Evolutionary conservation across 2,329 filamentous ascomycete genomes (phyloP), one percentile per base, ranked within the genome.

Genomic region (Pochonia chlamydosporia): DNA sequence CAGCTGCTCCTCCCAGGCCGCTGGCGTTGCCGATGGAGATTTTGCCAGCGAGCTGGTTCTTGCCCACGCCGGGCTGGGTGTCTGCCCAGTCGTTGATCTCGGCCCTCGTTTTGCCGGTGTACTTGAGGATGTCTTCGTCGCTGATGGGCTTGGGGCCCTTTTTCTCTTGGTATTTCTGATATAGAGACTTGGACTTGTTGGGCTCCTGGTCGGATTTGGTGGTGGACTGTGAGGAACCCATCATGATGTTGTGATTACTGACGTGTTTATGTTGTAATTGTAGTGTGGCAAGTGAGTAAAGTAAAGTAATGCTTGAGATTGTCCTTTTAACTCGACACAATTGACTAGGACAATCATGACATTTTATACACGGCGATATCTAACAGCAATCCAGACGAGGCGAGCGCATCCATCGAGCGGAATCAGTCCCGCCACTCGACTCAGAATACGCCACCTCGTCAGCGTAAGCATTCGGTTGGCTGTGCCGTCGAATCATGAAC

Each of bases 41-140:
- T 5, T 54, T 64, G 6, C 68, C 66, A 4, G 67, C 65, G 18
- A 63, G 54, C 47, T 68, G 66, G 46, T 72, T 69, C 44, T 60
- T 64, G 30, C 59, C 70, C 4, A 73, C 68, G 14, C 67, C 68
- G 1, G 69, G 67, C 23, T 60, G 55, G 4, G 56, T 57, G 21
- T 63, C 64, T n/a, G 64, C 62, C 68, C 69, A 71, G 3, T 55
- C 28, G 20, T 59, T 56, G 44, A 72, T 57, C 54, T 65, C 57
- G 2, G 57, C 59, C 33, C 63, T 61, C 25, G 55, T 56, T 52
- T 63, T 71, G 54, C 69, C 69, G 28, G 68, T 70, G 60, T 70
- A 69, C 50, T 69, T 69, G 24, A 59, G 43, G 24, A 72, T 53
- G 50, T 70, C 68, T 10, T 66, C 66, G 48, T 71, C 67, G 51